Evolutionary conservation across 2,329 filamentous ascomycete species (phyloP).

Genomic region (Emergomyces africanus): DNA sequence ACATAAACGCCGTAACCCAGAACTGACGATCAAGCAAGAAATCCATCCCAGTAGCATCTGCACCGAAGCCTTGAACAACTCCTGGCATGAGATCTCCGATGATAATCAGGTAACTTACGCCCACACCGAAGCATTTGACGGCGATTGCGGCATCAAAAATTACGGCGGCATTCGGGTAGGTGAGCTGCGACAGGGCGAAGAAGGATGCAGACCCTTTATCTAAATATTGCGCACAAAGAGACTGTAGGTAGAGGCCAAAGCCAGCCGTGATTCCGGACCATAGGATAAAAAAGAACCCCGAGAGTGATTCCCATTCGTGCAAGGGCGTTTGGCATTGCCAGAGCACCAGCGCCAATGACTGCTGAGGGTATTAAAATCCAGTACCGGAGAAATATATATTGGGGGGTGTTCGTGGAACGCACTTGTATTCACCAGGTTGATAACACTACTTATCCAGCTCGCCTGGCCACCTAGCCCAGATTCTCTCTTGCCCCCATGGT

Average conservation of each 20-base stretch:
- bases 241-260: slow-evolving; percentile 90
- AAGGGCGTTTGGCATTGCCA: slow-evolving; percentile 91
- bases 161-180: slow-evolving; percentile 90
- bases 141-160: slow-evolving; percentile 93
- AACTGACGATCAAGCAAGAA: slow-evolving; percentile 86
- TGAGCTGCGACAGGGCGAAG: slow-evolving; percentile 92
- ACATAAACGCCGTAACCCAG: slow-evolving; percentile 98
- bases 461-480: slow-evolving; percentile 59
- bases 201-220: slow-evolving; percentile 83
- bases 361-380: slow-evolving; percentile 1
- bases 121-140: slow-evolving; percentile 96
- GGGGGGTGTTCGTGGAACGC: slow-evolving; percentile 13
- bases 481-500: slow-evolving; percentile 52
- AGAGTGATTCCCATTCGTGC: slow-evolving; percentile 90
- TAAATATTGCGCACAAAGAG: slow-evolving; percentile 82
- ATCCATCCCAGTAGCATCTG: slow-evolving; percentile 46
- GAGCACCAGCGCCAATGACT: slow-evolving; percentile 88
- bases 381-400: background rate
- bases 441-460: slow-evolving; percentile 77
- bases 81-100: slow-evolving; percentile 98
- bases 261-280: slow-evolving; percentile 85
- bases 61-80: slow-evolving; percentile 69
- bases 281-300: slow-evolving; percentile 67
- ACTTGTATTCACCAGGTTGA: slow-evolving; percentile 97
- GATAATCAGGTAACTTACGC: slow-evolving; percentile 95